Evolutionary conservation across 2,329 filamentous ascomycete genomes (phyloP), one percentile per base, ranked within the genome.

Genomic region (Fusarium mangiferae): DNA sequence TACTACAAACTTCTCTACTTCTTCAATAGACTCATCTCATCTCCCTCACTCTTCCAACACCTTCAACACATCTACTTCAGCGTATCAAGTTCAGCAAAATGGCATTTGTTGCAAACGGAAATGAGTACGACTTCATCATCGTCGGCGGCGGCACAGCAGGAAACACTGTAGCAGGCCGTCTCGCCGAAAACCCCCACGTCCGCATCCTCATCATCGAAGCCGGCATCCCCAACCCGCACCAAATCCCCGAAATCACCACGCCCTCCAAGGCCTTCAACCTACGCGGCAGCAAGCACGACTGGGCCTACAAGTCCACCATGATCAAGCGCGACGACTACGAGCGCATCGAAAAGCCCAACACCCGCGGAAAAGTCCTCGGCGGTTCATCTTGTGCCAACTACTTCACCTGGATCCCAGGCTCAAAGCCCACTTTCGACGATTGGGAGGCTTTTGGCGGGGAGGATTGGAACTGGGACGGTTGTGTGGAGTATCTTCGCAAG

Each of bases 381-480:
- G 90, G 90, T 22, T 89, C 87, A 67, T 87, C 85, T 0, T 87
- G 83, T 44, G 78, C 90, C 55, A 92, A 92, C 81, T 92, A 91
- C 78, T 91, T 88, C 79, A 90, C 89, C 20, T 92, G 90, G 90
- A 84, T 90, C 10, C 88, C 86, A 3, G 90, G 90, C 5, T 87
- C 85, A 63, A 86, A 86, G 61, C 83, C 84, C 6, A 91, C 89
- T 1, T 91, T 89, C 74, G 87, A 95, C 78, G 91, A 91, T 26
- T 89, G 92, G 85, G 90, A 90, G n/a, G 93, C 93, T 80, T 88
- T 88, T 39, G 92, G 93, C 55, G 93, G 93, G 11, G 90, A 93
- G 74, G 85, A 88, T 54, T 92, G 90, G 90, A 90, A 82, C 0
- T 91, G 73, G 71, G 56, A 89, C 5, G 82, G 79, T 14, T 81